phyloP scores from a whole-genome alignment of 345 rosid genomes.

The Salix exigua region DNA sequence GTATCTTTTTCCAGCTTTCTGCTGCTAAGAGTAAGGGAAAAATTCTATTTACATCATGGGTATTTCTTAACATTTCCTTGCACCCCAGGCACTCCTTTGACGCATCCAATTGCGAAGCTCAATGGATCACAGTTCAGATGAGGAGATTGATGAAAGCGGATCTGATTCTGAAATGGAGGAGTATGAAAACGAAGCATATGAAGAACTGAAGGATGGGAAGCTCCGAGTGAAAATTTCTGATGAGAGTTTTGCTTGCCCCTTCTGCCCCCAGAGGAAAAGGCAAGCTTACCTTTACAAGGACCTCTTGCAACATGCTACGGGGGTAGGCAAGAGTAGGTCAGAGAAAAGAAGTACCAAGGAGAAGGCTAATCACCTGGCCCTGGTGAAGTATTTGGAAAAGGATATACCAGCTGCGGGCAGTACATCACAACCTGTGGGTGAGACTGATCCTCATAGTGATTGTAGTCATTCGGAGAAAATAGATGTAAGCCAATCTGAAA shows the following conservation, averaged over 20 bases:
- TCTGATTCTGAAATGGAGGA: constrained; percentile 47
- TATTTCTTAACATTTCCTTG: background rate
- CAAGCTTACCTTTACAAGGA: constrained; percentile 56
- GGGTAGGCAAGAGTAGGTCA: constrained; percentile 78
- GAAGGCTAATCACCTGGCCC: constrained; percentile 81
- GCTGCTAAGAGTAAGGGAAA: background rate
- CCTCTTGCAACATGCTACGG: constrained; percentile 94
- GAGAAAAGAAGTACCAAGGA: constrained; percentile 63
- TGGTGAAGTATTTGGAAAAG: constrained; percentile 63
- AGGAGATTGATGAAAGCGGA: constrained; percentile 35
- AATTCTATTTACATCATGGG: background rate
- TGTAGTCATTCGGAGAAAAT: constrained; percentile 17
- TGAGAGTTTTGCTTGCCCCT: constrained; percentile 67
- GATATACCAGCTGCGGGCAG: constrained; percentile 31
- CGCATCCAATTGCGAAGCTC: constrained; percentile 8
- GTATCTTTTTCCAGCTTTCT: background rate
- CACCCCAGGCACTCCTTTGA: background rate
- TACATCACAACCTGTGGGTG: constrained; percentile 25
- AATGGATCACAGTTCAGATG: constrained; percentile 14
- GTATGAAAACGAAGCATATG: constrained; percentile 48
- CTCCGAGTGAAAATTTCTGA: constrained; percentile 50
- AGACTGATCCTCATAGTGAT: background rate
- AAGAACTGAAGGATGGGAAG: constrained; percentile 71
- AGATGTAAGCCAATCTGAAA: constrained; percentile 31
- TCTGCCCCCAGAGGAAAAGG: constrained; percentile 70